A percentile compares a stretch with the other conserved stretches of the same genome.
Conservation (phyloP, 2,329 filamentous ascomycete species). For the Colletotrichum navitas region DNA sequence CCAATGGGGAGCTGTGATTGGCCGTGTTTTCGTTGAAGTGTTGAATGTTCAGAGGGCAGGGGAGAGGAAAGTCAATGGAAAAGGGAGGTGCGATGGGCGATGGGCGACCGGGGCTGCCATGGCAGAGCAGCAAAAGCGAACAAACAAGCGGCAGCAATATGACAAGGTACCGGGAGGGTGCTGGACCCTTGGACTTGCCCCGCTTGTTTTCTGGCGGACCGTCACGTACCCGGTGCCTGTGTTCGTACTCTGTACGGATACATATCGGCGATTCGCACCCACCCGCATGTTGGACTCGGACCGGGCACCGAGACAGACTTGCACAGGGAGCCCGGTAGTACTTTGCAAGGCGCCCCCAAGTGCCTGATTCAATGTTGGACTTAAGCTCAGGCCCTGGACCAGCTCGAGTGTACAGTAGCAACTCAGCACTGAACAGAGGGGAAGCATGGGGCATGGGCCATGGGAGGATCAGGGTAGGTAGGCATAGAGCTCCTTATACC, state of each 20-base stretch:
- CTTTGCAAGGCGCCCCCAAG: background rate
- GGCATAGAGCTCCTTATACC: background rate
- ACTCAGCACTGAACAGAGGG: background rate
- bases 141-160: constrained; percentile 12
- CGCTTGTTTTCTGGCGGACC: constrained; percentile 34
- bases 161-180: constrained; percentile 9
- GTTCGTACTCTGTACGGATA: background rate
- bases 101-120: constrained; percentile 1
- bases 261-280: background rate
- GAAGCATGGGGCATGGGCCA: constrained; percentile 3
- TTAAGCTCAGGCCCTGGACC: background rate
- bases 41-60: constrained; percentile 44
- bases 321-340: constrained; percentile 1
- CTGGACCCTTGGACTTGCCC: constrained; percentile 33
- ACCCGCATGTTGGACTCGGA: background rate
- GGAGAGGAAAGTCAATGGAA: constrained; percentile 28
- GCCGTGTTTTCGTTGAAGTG: constrained; percentile 47
- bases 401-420: background rate
- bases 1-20: constrained; percentile 32
- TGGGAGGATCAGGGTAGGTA: background rate
- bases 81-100: constrained; percentile 33
- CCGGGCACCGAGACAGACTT: constrained; percentile 3
- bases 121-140: constrained; percentile 6
- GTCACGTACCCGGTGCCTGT: background rate
- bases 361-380: background rate